phyloP scores from a whole-genome alignment of 495 filamentous ascomycete species.

The Podospora fimiseda region DNA sequence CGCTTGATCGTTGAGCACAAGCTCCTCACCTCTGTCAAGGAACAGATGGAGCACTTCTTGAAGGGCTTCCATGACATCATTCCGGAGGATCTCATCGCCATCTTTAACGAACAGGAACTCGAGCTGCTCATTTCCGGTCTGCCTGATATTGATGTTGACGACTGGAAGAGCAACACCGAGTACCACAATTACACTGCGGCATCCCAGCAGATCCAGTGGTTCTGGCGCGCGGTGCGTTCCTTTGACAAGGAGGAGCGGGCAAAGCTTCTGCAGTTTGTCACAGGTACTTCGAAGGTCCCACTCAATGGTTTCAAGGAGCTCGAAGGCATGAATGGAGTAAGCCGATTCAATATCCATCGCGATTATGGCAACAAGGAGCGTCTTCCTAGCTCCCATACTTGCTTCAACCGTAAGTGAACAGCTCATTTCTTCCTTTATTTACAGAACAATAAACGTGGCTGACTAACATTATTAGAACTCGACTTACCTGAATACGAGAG shows the following conservation, averaged over 20 bases:
- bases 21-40: conserved; percentile 81
- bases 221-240: conserved; percentile 96
- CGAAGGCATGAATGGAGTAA: conserved; percentile 98
- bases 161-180: conserved; percentile 98
- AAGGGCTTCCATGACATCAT: conserved; percentile 98
- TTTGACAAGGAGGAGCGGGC: conserved; percentile 99
- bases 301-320: conserved; percentile 99
- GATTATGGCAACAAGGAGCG: conserved; percentile 98
- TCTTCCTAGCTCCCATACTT: conserved; percentile 93
- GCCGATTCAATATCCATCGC: conserved; percentile 96
- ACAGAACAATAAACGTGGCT: no score
- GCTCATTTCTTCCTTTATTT: no score
- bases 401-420: conserved; percentile 90
- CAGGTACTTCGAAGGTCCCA: conserved; percentile 95
- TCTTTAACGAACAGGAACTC: conserved; percentile 98
- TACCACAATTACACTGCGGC: conserved; percentile 96
- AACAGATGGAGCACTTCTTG: conserved; percentile 93
- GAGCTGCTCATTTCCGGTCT: conserved; percentile 95
- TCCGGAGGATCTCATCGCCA: conserved; percentile 84
- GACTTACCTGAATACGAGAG: conserved; percentile 98
- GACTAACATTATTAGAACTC: conserved; percentile 70
- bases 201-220: conserved; percentile 97
- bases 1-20: conserved; percentile 90
- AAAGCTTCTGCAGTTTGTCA: conserved; percentile 96
- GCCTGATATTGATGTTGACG: conserved; percentile 94